Conservation (phyloP, 257 asterid species). For the Forsythia suspensa region DNA sequence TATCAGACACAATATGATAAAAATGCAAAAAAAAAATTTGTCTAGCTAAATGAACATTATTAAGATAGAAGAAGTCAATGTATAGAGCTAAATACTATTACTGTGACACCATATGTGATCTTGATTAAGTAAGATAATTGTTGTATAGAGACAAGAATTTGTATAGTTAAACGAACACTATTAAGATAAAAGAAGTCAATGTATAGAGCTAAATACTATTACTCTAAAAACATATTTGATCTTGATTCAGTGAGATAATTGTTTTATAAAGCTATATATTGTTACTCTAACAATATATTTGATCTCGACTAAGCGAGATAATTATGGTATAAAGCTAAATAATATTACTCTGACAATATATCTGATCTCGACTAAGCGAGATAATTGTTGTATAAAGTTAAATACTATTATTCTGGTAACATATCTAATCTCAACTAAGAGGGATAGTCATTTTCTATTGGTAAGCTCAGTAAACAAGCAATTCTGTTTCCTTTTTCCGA, state of each 20-base stretch:
- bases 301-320: constrained; percentile 2
- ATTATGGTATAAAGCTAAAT: too few species aligned
- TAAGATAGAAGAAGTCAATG: not conserved
- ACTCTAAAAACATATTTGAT: constrained; percentile 8
- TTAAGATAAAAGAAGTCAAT: not conserved
- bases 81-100: not conserved
- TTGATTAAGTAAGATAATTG: not conserved
- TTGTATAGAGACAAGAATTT: not conserved
- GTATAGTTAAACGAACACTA: not conserved
- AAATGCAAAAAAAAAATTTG: not conserved
- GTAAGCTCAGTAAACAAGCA: constrained; percentile 13
- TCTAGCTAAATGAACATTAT: not conserved
- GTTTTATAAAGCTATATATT: not conserved
- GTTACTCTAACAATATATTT: constrained; percentile 8
- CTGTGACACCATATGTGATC: constrained; percentile 9
- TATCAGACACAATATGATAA: not conserved
- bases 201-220: not conserved
- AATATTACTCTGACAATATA: too few species aligned
- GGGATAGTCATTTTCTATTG: not conserved
- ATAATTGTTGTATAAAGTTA: too few species aligned
- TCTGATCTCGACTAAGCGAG: too few species aligned
- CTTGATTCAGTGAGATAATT: not conserved
- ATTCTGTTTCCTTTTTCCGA: not conserved
- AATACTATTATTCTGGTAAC: not conserved
- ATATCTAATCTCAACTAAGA: not conserved